Conservation (phyloP, 1,139 yeast genomes). For the Kurtzmaniella quercitrusa region DNA sequence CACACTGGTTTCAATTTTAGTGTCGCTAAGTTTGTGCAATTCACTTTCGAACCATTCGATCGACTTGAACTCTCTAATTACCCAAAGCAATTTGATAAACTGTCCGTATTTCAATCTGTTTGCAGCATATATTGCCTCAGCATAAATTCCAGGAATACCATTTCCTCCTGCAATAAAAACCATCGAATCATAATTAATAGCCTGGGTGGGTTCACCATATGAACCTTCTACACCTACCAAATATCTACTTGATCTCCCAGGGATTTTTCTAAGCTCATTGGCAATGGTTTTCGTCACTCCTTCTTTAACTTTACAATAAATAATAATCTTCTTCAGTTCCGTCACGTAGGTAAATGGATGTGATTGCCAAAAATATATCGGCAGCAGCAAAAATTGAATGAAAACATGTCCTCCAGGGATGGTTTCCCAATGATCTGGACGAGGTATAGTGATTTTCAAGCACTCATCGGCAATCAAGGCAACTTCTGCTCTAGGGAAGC, state of each 20-base stretch:
- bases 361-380: constrained; percentile 54
- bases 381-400: constrained; percentile 43
- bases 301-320: constrained; percentile 27
- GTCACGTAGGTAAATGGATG: constrained; percentile 61
- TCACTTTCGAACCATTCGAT: constrained; percentile 52
- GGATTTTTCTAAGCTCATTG: constrained; percentile 21
- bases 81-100: constrained; percentile 35
- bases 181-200: constrained; percentile 24
- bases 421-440: constrained; percentile 14
- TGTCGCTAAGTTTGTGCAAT: constrained; percentile 27
- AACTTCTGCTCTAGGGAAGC: constrained; percentile 47
- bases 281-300: constrained; percentile 29
- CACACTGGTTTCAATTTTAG: constrained; percentile 30
- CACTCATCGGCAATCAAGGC: constrained; percentile 42
- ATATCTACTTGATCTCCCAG: constrained; percentile 21
- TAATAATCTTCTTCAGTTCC: constrained; percentile 18
- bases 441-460: constrained; percentile 18
- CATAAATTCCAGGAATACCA: constrained; percentile 42
- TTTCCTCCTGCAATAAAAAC: constrained; percentile 37
- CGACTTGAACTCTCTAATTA: constrained; percentile 39
- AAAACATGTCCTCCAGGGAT: constrained; percentile 50
- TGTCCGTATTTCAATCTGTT: constrained; percentile 9
- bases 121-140: constrained; percentile 17
- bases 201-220: constrained; percentile 29
- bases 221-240: constrained; percentile 36